phyloP scores from a whole-genome alignment of 23 red algal genomes.

The Chondrus crispus region DNA sequence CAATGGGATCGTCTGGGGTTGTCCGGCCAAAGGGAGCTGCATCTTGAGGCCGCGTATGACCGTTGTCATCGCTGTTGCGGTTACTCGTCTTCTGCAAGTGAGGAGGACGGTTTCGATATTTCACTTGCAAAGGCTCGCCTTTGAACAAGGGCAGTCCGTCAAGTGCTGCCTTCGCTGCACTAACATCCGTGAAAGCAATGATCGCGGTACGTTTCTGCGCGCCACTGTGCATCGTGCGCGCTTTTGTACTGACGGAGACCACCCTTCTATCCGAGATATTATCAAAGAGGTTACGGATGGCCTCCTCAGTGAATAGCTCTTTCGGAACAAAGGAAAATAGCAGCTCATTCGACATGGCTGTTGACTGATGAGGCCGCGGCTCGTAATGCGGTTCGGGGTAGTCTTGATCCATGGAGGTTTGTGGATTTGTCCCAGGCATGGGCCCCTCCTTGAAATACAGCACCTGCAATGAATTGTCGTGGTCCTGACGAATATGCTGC shows the following conservation, averaged over 20 bases:
- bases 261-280: not conserved
- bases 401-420: too few relatives aligned
- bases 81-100: not conserved
- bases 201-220: constrained; percentile 10
- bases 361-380: not conserved
- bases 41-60: not conserved
- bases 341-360: not conserved
- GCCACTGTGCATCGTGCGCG: not conserved
- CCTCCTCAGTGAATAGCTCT: not conserved
- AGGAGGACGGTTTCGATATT: not conserved
- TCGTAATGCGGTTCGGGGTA: too few relatives aligned
- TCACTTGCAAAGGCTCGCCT: not conserved
- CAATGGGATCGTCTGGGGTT: not conserved
- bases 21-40: not conserved
- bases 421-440: too few relatives aligned
- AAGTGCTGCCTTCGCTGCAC: not conserved
- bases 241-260: not conserved
- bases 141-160: constrained; percentile 9
- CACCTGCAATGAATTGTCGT: too few relatives aligned
- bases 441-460: too few relatives aligned
- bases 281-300: not conserved
- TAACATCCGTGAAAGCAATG: not conserved
- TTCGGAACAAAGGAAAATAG: constrained; percentile 6
- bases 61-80: not conserved
- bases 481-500: too few relatives aligned